A percentile compares a stretch with the other conserved stretches of the same genome.
These are phyloP conservation scores for Brassica hybrid DNA, from an alignment of 441 rosid species.

Conservation along the genomic window DNA sequence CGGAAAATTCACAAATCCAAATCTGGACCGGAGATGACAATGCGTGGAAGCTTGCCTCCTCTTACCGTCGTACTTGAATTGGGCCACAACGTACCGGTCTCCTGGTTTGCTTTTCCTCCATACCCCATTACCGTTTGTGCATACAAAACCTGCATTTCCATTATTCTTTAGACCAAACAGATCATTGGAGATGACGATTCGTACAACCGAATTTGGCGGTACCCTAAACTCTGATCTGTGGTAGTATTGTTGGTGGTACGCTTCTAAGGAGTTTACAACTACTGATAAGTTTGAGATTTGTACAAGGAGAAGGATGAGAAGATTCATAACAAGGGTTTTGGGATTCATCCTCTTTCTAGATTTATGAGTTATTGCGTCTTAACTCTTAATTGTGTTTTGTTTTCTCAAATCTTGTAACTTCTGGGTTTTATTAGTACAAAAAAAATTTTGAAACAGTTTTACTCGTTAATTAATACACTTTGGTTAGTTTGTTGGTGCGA, in stretches of 20 bases:
- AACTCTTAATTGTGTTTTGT: neutral
- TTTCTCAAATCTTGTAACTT: slow-evolving; percentile 4
- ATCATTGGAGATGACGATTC: slow-evolving; percentile 35
- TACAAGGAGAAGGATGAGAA: slow-evolving; percentile 22
- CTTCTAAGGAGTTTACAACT: slow-evolving; percentile 28
- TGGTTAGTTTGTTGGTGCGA: slow-evolving; percentile 23
- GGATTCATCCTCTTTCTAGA: slow-evolving; percentile 10
- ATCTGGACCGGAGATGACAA: slow-evolving; percentile 40
- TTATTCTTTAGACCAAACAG: slow-evolving; percentile 21
- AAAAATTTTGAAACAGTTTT: neutral
- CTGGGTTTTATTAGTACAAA: slow-evolving; percentile 5
- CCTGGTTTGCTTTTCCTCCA: slow-evolving; percentile 41
- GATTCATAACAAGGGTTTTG: slow-evolving; percentile 5
- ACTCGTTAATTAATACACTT: slow-evolving; percentile 12
- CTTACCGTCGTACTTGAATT: slow-evolving; percentile 38
- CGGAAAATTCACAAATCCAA: slow-evolving; percentile 38
- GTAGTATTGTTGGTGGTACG: slow-evolving; percentile 9
- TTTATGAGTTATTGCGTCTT: slow-evolving; percentile 3
- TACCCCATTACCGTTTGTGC: slow-evolving; percentile 18
- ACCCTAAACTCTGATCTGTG: slow-evolving; percentile 12
- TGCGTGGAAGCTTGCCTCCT: slow-evolving; percentile 17
- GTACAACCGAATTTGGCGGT: slow-evolving; percentile 21
- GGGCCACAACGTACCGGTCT: slow-evolving; percentile 11
- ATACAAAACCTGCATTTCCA: slow-evolving; percentile 41
- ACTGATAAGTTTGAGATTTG: slow-evolving; percentile 35